These are phyloP conservation scores for Fusarium multiceps DNA, from an alignment of 2,329 filamentous ascomycete genomes.

Conservation along the genomic window DNA sequence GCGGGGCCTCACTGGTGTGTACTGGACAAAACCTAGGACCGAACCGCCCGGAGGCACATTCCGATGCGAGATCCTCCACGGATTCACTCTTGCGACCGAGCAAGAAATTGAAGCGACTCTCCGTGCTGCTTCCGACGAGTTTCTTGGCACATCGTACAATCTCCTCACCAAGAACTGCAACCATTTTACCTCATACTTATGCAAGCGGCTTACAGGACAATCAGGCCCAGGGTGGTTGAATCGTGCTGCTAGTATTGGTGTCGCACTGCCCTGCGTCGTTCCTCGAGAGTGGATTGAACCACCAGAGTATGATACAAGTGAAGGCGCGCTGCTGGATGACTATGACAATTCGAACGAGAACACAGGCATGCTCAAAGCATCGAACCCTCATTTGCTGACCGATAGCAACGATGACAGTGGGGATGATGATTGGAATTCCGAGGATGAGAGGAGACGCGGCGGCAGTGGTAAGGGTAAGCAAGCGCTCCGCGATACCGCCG, in stretches of 20 bases:
- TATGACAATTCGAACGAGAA: conserved; percentile 64
- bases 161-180: conserved; percentile 88
- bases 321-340: conserved; percentile 74
- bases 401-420: conserved; percentile 43
- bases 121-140: conserved; percentile 74
- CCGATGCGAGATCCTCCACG: conserved; percentile 78
- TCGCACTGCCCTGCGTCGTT: conserved; percentile 84
- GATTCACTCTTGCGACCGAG: conserved; percentile 76
- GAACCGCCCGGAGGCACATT: conserved; percentile 84
- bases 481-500: conserved; percentile 61
- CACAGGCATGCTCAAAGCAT: conserved; percentile 66
- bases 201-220: conserved; percentile 76
- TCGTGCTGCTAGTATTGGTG: conserved; percentile 83
- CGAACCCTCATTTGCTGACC: conserved; percentile 48
- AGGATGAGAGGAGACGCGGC: conserved; percentile 57
- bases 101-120: conserved; percentile 79
- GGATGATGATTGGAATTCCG: conserved; percentile 57
- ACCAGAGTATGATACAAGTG: conserved; percentile 78
- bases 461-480: conserved; percentile 59
- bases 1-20: conserved; percentile 78
- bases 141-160: conserved; percentile 82
- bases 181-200: conserved; percentile 84
- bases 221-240: conserved; percentile 82
- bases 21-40: conserved; percentile 79
- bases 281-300: conserved; percentile 84